These are phyloP conservation scores for Exobasidium rhododendri DNA, from an alignment of 1,284 basidiomycete genomes.

Conservation along the genomic window DNA sequence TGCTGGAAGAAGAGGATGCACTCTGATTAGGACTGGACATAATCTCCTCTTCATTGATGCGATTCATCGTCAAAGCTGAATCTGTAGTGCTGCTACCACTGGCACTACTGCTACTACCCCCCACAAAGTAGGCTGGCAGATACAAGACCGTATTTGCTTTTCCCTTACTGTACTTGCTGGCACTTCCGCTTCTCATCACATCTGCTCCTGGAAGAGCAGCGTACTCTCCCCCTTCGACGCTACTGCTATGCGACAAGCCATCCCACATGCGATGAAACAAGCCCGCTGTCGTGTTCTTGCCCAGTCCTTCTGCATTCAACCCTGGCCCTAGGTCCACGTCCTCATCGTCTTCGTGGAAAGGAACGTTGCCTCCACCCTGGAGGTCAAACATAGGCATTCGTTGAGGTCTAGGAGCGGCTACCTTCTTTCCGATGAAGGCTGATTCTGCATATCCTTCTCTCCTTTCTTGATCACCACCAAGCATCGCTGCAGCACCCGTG, in stretches of 20 bases:
- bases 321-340: slow-evolving; percentile 5
- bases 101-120: slow-evolving; percentile 7
- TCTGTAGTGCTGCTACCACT: slow-evolving; percentile 7
- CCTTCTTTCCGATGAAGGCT: background rate
- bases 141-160: slow-evolving; percentile 24
- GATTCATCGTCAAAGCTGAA: background rate
- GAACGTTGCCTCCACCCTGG: slow-evolving; percentile 5
- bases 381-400: slow-evolving; percentile 15
- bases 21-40: slow-evolving; percentile 7
- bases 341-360: slow-evolving; percentile 1
- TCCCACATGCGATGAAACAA: slow-evolving; percentile 35
- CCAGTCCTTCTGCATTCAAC: background rate
- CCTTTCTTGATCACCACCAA: background rate
- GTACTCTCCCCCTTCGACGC: slow-evolving; percentile 20
- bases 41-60: background rate
- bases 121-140: slow-evolving; percentile 39
- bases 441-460: background rate
- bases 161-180: slow-evolving; percentile 18
- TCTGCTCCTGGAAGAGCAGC: slow-evolving; percentile 23
- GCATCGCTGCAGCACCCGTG: background rate
- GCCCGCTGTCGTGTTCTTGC: slow-evolving; percentile 7
- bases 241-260: slow-evolving; percentile 20
- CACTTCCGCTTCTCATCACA: slow-evolving; percentile 15
- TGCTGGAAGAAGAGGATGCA: background rate
- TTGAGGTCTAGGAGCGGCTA: slow-evolving; percentile 20